Evolutionary conservation across 1,284 basidiomycete species (phyloP).

Genomic region (Wallemia mellicola): DNA sequence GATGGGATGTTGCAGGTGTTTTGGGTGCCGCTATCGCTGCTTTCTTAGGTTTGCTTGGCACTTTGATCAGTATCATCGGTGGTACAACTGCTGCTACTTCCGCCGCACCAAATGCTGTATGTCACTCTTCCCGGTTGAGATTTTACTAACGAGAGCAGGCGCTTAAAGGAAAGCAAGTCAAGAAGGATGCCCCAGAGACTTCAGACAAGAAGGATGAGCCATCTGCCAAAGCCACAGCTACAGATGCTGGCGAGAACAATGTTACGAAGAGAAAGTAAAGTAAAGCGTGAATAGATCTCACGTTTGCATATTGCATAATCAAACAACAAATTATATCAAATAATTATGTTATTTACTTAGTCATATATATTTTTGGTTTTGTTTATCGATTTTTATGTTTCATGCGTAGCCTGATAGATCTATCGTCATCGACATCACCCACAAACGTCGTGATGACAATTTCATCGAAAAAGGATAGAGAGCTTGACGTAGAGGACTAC

Average conservation of each 20-base stretch:
- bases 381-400: too few species aligned
- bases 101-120: neutral
- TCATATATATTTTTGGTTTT: too few species aligned
- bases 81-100: conserved; percentile 10
- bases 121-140: neutral
- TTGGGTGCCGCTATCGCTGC: conserved; percentile 40
- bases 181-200: neutral
- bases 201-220: neutral
- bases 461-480: neutral
- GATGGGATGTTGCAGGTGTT: conserved; percentile 54
- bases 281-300: neutral
- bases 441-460: neutral
- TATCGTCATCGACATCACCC: neutral
- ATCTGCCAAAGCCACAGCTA: neutral
- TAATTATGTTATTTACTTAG: too few species aligned
- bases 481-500: neutral
- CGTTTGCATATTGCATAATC: too few species aligned
- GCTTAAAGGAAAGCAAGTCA: neutral
- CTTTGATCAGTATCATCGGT: conserved; percentile 45
- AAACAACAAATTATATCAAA: too few species aligned
- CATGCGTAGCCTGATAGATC: too few species aligned
- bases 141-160: too few species aligned
- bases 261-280: neutral
- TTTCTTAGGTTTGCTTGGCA: conserved; percentile 50
- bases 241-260: neutral